Conservation (phyloP, 805 yeast species). For the Candida ipomoeae region DNA sequence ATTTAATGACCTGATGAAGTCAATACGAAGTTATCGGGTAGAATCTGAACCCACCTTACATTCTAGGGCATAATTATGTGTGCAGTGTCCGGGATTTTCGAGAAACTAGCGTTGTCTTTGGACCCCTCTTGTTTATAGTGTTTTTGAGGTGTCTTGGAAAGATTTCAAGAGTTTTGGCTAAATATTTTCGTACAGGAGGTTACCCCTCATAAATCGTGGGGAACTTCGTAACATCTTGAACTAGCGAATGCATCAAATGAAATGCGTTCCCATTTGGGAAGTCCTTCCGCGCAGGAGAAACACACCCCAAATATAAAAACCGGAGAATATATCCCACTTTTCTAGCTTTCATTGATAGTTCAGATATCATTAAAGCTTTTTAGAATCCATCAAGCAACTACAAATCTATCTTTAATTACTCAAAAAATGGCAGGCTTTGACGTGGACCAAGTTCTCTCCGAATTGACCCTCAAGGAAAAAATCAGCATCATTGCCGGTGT, state of each 20-base stretch:
- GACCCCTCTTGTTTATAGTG: no score
- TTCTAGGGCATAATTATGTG: no score
- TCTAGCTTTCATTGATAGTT: neutral
- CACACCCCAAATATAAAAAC: neutral
- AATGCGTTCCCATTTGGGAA: neutral
- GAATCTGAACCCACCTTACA: no score
- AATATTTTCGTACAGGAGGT: neutral
- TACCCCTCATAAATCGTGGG: neutral
- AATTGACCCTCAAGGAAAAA: constrained; percentile 26
- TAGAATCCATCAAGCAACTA: neutral
- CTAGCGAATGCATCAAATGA: neutral
- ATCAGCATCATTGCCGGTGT: constrained; percentile 35
- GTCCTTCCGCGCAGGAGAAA: neutral
- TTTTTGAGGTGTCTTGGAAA: neutral
- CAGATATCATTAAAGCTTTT: neutral
- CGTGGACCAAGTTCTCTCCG: constrained; percentile 21
- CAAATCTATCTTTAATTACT: neutral
- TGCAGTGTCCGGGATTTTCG: no score
- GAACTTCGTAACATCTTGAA: neutral
- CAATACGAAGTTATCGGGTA: no score
- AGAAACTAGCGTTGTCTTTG: no score
- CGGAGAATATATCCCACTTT: neutral
- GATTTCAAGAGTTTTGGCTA: neutral
- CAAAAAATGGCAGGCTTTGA: constrained; percentile 17
- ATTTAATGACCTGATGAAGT: no score